Percentiles rank a stretch among this genome's conserved stretches.
These are phyloP conservation scores for Colletotrichum cereale DNA, from an alignment of 2,329 filamentous ascomycete genomes.

Conservation along the genomic window DNA sequence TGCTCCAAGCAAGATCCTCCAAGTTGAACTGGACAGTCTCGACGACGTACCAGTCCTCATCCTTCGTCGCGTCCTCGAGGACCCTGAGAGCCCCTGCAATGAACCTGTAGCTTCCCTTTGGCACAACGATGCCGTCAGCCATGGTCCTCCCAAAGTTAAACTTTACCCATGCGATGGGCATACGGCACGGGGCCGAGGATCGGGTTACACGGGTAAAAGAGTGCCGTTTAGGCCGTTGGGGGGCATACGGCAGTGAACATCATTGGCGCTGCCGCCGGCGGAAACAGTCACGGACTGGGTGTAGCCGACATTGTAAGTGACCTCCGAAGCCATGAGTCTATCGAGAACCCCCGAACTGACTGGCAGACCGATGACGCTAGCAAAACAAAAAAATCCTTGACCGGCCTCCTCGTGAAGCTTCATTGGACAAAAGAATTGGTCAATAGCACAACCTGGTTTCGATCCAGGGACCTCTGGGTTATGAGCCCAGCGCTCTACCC, in stretches of 20 bases:
- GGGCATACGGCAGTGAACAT: slow-evolving; percentile 46
- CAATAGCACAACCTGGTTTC: background rate
- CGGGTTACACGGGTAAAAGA: slow-evolving; percentile 54
- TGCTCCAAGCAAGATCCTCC: slow-evolving; percentile 18
- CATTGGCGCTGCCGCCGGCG: slow-evolving; percentile 45
- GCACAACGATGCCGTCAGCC: slow-evolving; percentile 42
- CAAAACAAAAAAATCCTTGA: background rate
- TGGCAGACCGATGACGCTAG: background rate
- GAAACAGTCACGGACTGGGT: slow-evolving; percentile 51
- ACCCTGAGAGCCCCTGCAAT: slow-evolving; percentile 44
- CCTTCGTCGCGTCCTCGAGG: slow-evolving; percentile 44
- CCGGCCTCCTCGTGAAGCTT: too few relatives aligned
- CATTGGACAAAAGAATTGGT: background rate
- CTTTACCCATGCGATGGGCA: slow-evolving; percentile 16
- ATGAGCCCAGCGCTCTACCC: slow-evolving; percentile 40
- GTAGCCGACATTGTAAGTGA: slow-evolving; percentile 55
- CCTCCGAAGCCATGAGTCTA: slow-evolving; percentile 45
- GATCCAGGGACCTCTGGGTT: slow-evolving; percentile 40
- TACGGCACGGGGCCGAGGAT: slow-evolving; percentile 43
- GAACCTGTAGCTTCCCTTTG: slow-evolving; percentile 45
- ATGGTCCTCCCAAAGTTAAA: slow-evolving; percentile 43
- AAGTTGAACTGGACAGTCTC: slow-evolving; percentile 41
- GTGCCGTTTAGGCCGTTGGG: slow-evolving; percentile 46
- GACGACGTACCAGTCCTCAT: slow-evolving; percentile 44
- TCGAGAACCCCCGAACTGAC: background rate